These are phyloP conservation scores for Sarocladiaceae sp. DNA, from an alignment of 2,329 filamentous ascomycete genomes.

Conservation along the genomic window DNA sequence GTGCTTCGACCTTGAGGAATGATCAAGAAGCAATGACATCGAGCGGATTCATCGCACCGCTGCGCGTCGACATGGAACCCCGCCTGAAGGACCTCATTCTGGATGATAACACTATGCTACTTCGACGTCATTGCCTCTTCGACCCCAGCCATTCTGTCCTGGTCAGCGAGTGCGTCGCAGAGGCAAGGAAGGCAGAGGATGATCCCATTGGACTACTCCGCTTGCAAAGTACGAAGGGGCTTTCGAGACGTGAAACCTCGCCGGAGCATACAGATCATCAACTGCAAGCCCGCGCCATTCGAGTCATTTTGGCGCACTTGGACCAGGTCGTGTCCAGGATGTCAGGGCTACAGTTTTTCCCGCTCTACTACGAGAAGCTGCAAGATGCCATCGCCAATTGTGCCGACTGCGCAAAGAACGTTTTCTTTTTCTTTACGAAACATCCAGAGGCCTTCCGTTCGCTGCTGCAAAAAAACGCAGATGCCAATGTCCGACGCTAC, in stretches of 20 bases:
- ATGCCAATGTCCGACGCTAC: constrained; percentile 47
- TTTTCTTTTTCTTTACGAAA: constrained; percentile 54
- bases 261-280: constrained; percentile 14
- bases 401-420: constrained; percentile 46
- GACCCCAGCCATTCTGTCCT: constrained; percentile 67
- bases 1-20: constrained; percentile 57
- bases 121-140: constrained; percentile 73
- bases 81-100: constrained; percentile 54
- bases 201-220: not conserved
- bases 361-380: constrained; percentile 44
- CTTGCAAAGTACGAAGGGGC: not conserved
- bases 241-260: not conserved
- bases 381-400: constrained; percentile 43
- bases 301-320: constrained; percentile 56
- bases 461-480: constrained; percentile 56
- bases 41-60: constrained; percentile 20
- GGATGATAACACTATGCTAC: constrained; percentile 63
- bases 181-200: not conserved
- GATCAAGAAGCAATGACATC: constrained; percentile 34
- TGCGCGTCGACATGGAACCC: constrained; percentile 38
- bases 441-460: constrained; percentile 55
- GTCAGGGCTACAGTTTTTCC: constrained; percentile 61
- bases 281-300: constrained; percentile 44
- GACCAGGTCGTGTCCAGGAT: constrained; percentile 69
- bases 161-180: constrained; percentile 28